Evolutionary conservation across 2,329 filamentous ascomycete species (phyloP).

Genomic region (Talaromyces verruculosus): DNA sequence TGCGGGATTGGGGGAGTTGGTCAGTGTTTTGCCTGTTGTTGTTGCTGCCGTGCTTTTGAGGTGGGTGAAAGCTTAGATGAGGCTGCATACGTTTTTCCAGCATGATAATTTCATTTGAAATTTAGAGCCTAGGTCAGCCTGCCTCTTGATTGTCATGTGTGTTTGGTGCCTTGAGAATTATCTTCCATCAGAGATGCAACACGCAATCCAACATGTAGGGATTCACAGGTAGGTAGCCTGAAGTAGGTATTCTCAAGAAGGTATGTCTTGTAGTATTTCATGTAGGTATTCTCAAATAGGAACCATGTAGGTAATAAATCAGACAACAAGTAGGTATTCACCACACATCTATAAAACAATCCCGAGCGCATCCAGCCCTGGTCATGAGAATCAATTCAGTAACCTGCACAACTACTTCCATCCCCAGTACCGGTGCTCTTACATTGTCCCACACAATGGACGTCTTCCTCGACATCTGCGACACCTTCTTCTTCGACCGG

Average conservation of each 20-base stretch:
- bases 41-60: conserved; percentile 39
- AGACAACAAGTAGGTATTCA: conserved; percentile 9
- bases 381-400: neutral
- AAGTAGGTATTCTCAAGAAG: neutral
- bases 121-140: too few relatives aligned
- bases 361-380: neutral
- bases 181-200: neutral
- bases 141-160: too few relatives aligned
- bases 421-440: too few relatives aligned
- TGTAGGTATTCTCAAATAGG: neutral
- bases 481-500: conserved; percentile 27
- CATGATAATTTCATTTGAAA: too few relatives aligned
- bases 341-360: neutral
- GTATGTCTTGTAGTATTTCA: neutral
- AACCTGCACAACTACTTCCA: neutral
- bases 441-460: conserved; percentile 22
- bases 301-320: neutral
- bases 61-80: conserved; percentile 25
- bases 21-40: conserved; percentile 71
- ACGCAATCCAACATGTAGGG: neutral
- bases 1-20: conserved; percentile 70
- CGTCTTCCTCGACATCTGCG: conserved; percentile 26
- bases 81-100: too few relatives aligned
- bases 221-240: neutral
- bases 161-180: neutral